Base-by-base conservation (phyloP, 2,329 filamentous ascomycete genomes). In the Alternaria sp. region DNA sequence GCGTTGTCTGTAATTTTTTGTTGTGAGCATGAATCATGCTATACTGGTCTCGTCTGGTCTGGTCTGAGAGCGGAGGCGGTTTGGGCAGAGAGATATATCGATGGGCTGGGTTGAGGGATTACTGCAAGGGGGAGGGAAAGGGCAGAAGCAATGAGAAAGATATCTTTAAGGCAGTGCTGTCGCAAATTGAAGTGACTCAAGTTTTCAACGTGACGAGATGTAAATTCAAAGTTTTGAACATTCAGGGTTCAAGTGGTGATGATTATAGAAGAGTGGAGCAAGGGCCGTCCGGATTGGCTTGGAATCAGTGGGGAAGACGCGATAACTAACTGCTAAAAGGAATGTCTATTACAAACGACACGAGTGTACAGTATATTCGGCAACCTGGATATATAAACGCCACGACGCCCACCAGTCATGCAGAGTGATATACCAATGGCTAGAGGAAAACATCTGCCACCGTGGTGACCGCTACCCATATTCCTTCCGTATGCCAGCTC, bases 1-100 rank as follows among this genome's bases (percentile, higher is more conserved):
- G 67, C 67, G 66, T 64, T 65, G 46, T 44, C 26, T 55, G 28
- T 39, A 28, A n/a, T 59, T 26, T 24, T 20, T 24, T 61, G 46
- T 44, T 53, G 39, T 57, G 54, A 47, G 30, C 26, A 48, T 51
- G 38, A 32, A n/a, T 30, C 24, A 47, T 49, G 56, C 28, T 30
- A 30, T 30, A 12, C 39, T 22, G 32, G 14, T 6, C 12, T 14
- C 1, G 32, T 16, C 12, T 36, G 3, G 18, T 12, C 8, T 38
- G 22, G 56, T 64, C 39, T n/a, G 41, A 54, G 52, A 42, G 58
- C 51, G 41, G 54, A 54, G 32, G 57, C 47, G 54, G 48, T 51
- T 56, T 52, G 59, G 46, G 34, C 51, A 41, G n/a, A 41, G 32
- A 30, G 30, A n/a, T 14, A 41, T 26, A 28, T 16, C 28, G 34